Percentiles rank a stretch among this genome's conserved stretches.
These are phyloP conservation scores for Pythium aquatile DNA, from an alignment of 352 stramenopile genomes.

Conservation along the genomic window DNA sequence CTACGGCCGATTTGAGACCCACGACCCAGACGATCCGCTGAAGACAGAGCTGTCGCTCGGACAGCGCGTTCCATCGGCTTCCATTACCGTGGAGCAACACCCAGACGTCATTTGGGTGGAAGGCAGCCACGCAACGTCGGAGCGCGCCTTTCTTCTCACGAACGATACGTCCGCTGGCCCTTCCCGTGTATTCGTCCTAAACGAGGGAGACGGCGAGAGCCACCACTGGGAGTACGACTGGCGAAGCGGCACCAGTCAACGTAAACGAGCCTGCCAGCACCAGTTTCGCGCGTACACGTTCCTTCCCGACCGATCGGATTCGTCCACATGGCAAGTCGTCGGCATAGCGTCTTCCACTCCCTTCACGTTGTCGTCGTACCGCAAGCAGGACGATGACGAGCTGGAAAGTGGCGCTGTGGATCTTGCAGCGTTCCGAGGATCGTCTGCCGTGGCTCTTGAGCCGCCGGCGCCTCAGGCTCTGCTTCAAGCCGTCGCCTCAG, in stretches of 20 bases:
- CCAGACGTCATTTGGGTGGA: slow-evolving; percentile 28
- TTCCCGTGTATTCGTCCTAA: slow-evolving; percentile 26
- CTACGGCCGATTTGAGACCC: slow-evolving; percentile 38
- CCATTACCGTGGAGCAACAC: slow-evolving; percentile 19
- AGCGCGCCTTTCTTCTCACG: slow-evolving; percentile 4
- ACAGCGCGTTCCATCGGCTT: slow-evolving; percentile 16
- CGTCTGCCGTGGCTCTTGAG: neutral
- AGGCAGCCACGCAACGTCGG: slow-evolving; percentile 10
- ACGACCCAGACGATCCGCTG: slow-evolving; percentile 25
- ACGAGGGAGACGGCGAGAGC: slow-evolving; percentile 34
- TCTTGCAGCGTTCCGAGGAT: slow-evolving; percentile 11
- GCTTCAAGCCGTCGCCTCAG: neutral
- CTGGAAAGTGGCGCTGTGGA: slow-evolving; percentile 12
- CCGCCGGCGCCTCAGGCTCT: neutral
- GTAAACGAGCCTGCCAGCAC: slow-evolving; percentile 39
- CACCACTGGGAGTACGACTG: slow-evolving; percentile 59
- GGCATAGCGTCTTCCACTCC: slow-evolving; percentile 31
- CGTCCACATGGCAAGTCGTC: slow-evolving; percentile 31
- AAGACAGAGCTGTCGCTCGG: slow-evolving; percentile 23
- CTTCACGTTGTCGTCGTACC: slow-evolving; percentile 41
- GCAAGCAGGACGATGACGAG: slow-evolving; percentile 37
- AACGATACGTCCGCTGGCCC: neutral
- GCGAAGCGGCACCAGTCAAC: slow-evolving; percentile 52
- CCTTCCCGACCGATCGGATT: slow-evolving; percentile 5
- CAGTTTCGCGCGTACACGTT: slow-evolving; percentile 47